Evolutionary conservation across 768 basidiomycete genomes (phyloP).

Genomic region (Leccinum variicolor): DNA sequence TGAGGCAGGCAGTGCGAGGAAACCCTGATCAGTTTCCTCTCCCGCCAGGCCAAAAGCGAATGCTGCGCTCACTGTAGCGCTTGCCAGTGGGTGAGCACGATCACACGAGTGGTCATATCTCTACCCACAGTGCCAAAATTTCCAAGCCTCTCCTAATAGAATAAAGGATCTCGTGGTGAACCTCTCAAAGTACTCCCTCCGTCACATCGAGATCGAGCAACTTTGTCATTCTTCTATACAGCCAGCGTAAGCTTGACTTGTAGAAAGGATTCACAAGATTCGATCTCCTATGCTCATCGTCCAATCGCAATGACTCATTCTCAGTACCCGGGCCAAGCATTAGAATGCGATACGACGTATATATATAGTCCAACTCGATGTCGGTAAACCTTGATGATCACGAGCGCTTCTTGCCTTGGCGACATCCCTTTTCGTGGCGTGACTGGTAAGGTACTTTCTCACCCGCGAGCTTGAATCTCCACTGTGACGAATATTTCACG

Average conservation of each 20-base stretch:
- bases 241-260: background rate
- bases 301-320: background rate
- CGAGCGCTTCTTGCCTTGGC: too few relatives aligned
- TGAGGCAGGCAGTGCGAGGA: background rate
- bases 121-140: slow-evolving; percentile 65
- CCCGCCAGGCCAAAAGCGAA: background rate
- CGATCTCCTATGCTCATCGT: background rate
- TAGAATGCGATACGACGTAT: background rate
- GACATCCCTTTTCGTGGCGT: too few relatives aligned
- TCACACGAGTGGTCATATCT: slow-evolving; percentile 77
- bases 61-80: slow-evolving; percentile 40
- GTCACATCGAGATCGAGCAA: background rate
- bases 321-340: background rate
- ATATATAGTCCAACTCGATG: background rate
- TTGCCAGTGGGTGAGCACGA: slow-evolving; percentile 56
- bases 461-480: background rate
- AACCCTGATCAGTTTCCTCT: background rate
- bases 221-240: background rate
- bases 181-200: background rate
- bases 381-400: background rate
- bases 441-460: background rate
- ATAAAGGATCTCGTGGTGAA: background rate
- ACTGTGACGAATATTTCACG: background rate
- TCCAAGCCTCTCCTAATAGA: slow-evolving; percentile 37
- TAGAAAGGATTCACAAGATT: background rate